phyloP scores from a whole-genome alignment of 495 filamentous ascomycete genomes.

The Aeminium ludgeri region DNA sequence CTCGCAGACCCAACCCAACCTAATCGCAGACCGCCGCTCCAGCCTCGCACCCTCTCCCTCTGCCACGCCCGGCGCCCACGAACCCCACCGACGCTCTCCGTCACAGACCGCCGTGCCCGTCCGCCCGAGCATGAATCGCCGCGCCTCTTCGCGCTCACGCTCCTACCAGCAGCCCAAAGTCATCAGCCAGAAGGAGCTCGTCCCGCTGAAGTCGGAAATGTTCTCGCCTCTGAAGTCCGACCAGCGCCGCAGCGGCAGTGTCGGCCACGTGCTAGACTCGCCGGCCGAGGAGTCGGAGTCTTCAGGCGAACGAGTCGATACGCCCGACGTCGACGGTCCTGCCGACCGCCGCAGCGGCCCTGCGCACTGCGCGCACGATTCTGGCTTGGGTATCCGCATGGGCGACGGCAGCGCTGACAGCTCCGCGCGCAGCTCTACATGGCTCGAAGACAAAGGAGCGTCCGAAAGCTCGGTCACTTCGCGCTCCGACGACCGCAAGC shows the following conservation, averaged over 20 bases:
- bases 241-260: neutral
- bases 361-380: no score
- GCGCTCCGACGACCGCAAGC: no score
- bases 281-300: conserved; percentile 1
- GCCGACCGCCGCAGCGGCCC: neutral
- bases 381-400: no score
- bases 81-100: conserved; percentile 6
- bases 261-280: neutral
- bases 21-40: neutral
- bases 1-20: conserved; percentile 2
- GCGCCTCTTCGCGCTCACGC: conserved; percentile 3
- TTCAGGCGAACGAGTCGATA: neutral
- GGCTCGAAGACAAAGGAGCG: neutral
- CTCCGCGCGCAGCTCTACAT: no score
- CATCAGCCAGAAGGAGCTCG: conserved; percentile 1
- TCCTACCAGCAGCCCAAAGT: conserved; percentile 10
- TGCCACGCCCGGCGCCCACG: neutral
- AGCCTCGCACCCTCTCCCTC: conserved; percentile 2
- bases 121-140: conserved; percentile 1
- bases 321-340: neutral
- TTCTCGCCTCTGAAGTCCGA: conserved; percentile 15
- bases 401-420: no score
- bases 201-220: conserved; percentile 11
- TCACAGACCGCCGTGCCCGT: conserved; percentile 9
- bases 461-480: no score